Conservation (phyloP, 2,329 filamentous ascomycete genomes). For the Exophiala alcalophila region DNA sequence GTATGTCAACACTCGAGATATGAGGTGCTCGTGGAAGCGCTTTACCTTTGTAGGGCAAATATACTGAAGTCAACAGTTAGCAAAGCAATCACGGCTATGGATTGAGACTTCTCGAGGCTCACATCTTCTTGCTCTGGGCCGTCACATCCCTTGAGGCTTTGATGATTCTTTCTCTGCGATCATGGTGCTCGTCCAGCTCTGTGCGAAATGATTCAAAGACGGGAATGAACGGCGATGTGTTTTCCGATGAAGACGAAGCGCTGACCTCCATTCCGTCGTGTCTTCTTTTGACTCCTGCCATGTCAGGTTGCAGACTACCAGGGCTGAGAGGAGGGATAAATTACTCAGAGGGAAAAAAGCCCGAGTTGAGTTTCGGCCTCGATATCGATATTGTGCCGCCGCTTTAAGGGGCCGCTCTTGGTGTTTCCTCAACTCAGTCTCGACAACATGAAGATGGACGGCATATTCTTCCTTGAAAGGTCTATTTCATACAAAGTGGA, state of each 20-base stretch:
- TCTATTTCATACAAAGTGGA: too few species aligned
- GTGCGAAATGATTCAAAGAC: conserved; percentile 85
- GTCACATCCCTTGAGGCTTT: conserved; percentile 93
- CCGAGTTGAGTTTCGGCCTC: too few species aligned
- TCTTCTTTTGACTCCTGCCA: conserved; percentile 30
- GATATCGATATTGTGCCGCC: too few species aligned
- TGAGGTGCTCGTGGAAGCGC: too few species aligned
- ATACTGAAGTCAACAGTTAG: conserved; percentile 54
- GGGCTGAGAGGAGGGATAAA: too few species aligned
- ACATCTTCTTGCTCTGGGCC: conserved; percentile 96
- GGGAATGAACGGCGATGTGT: conserved; percentile 49
- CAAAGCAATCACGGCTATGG: conserved; percentile 5
- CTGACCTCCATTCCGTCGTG: conserved; percentile 23
- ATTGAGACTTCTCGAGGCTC: conserved; percentile 33
- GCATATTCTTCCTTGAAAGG: too few species aligned
- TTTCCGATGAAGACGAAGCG: conserved; percentile 18
- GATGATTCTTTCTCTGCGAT: conserved; percentile 82
- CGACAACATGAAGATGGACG: too few species aligned
- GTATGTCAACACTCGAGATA: too few species aligned
- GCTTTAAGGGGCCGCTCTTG: too few species aligned
- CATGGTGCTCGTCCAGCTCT: conserved; percentile 91
- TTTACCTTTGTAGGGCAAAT: conserved; percentile 76
- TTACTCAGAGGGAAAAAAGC: too few species aligned
- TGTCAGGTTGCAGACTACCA: conserved; percentile 10
- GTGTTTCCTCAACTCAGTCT: too few species aligned